Percentiles rank a stretch among this genome's conserved stretches.
Conservation (phyloP, 352 stramenopile species). For the Phytophthora podocarpi region DNA sequence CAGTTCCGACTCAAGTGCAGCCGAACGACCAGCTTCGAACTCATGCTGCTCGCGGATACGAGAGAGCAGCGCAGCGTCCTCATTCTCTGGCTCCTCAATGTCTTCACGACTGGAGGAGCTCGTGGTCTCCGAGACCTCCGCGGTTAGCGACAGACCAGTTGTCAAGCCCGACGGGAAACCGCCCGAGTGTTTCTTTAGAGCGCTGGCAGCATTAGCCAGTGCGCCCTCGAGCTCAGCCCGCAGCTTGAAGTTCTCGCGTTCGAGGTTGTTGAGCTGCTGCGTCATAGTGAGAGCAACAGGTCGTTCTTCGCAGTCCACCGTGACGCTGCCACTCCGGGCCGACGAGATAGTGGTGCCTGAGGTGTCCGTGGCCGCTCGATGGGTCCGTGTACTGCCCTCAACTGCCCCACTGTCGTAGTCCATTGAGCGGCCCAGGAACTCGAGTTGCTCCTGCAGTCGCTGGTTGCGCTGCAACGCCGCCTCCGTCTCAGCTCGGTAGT, state of each 20-base stretch:
- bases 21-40: conserved; percentile 36
- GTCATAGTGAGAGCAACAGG: conserved; percentile 64
- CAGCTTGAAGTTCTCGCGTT: conserved; percentile 77
- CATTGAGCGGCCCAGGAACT: conserved; percentile 63
- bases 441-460: conserved; percentile 63
- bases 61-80: conserved; percentile 34
- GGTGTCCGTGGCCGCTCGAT: conserved; percentile 50
- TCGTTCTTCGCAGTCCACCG: conserved; percentile 30
- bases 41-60: conserved; percentile 45
- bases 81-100: conserved; percentile 48
- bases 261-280: conserved; percentile 73
- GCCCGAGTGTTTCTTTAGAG: conserved; percentile 47
- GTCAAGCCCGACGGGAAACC: conserved; percentile 30
- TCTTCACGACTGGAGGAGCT: conserved; percentile 55
- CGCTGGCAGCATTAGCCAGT: conserved; percentile 31
- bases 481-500: conserved; percentile 60
- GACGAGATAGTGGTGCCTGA: conserved; percentile 49
- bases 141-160: conserved; percentile 30
- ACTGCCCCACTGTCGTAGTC: conserved; percentile 42
- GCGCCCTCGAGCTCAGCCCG: conserved; percentile 56
- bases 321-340: conserved; percentile 28
- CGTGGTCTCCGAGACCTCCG: conserved; percentile 53
- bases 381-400: conserved; percentile 10
- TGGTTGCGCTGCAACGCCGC: conserved; percentile 68
- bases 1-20: conserved; percentile 45